Percentiles rank a stretch among this genome's conserved stretches.
Evolutionary conservation across 306 rosid genomes (phyloP).

Genomic region (Sesbania bispinosa): DNA sequence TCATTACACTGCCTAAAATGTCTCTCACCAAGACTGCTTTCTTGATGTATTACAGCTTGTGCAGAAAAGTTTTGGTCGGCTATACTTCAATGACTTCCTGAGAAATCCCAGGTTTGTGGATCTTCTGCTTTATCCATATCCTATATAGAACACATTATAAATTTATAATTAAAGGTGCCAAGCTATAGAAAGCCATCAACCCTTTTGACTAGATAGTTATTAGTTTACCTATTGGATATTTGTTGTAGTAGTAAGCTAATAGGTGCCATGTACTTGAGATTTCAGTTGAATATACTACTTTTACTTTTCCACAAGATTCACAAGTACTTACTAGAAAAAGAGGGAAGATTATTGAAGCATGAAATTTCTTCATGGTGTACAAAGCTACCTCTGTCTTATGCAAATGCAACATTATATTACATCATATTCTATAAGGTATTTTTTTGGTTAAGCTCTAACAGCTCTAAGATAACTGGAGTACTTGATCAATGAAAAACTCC

Average conservation of each 20-base stretch:
- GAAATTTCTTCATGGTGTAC: not conserved
- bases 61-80: constrained; percentile 82
- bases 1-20: not conserved
- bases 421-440: not conserved
- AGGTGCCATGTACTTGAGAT: not conserved
- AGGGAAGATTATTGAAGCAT: not conserved
- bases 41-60: constrained; percentile 59
- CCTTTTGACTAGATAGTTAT: not conserved
- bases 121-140: constrained; percentile 10
- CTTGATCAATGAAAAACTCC: not conserved
- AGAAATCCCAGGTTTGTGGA: constrained; percentile 63
- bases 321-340: not conserved
- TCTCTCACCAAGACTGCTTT: not conserved
- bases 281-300: not conserved
- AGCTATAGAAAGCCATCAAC: not conserved
- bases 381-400: not conserved
- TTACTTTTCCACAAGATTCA: not conserved
- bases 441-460: not conserved
- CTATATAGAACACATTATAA: not conserved
- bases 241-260: not conserved
- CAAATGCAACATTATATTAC: not conserved
- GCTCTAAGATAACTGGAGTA: not conserved
- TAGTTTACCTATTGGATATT: not conserved
- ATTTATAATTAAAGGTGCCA: not conserved
- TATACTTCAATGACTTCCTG: constrained; percentile 60